Conservation (phyloP, 2,329 filamentous ascomycete species). For the Beauveria bassiana region DNA sequence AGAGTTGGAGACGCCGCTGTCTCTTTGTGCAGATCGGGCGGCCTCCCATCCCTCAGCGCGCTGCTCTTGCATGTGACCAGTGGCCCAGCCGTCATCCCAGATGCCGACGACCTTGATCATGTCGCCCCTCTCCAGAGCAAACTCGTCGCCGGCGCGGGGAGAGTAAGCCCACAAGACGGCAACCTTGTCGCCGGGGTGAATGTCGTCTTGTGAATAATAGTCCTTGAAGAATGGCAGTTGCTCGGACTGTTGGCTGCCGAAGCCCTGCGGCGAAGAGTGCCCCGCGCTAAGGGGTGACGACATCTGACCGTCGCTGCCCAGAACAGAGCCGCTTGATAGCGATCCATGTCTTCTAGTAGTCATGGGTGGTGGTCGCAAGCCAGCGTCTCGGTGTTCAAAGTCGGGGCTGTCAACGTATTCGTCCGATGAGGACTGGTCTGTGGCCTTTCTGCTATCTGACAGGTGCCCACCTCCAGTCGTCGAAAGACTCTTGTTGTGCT, state of each 20-base stretch:
- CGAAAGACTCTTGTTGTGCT: slow-evolving; percentile 35
- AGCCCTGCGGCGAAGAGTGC: slow-evolving; percentile 76
- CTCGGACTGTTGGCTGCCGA: slow-evolving; percentile 86
- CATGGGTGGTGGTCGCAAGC: slow-evolving; percentile 50
- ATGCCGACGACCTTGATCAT: slow-evolving; percentile 98
- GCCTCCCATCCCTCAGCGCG: slow-evolving; percentile 84
- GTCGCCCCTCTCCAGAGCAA: slow-evolving; percentile 85
- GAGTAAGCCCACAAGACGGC: slow-evolving; percentile 95
- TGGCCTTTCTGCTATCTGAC: slow-evolving; percentile 35
- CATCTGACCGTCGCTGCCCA: slow-evolving; percentile 61
- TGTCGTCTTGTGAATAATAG: slow-evolving; percentile 96
- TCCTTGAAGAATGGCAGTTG: slow-evolving; percentile 96
- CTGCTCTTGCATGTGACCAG: slow-evolving; percentile 75
- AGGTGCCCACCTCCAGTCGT: slow-evolving; percentile 22
- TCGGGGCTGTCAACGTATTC: slow-evolving; percentile 64
- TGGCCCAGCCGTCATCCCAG: slow-evolving; percentile 99
- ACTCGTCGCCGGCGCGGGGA: slow-evolving; percentile 87
- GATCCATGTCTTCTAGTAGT: slow-evolving; percentile 72
- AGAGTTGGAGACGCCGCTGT: slow-evolving; percentile 86
- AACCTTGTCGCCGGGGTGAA: slow-evolving; percentile 83
- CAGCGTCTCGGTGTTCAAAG: slow-evolving; percentile 51
- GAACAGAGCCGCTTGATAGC: slow-evolving; percentile 73
- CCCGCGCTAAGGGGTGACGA: slow-evolving; percentile 73
- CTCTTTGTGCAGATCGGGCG: slow-evolving; percentile 68
- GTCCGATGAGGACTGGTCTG: slow-evolving; percentile 61